Percentiles rank a stretch among this genome's conserved stretches.
Conservation (phyloP, 306 rosid genomes). For the Sicyos edulis region DNA sequence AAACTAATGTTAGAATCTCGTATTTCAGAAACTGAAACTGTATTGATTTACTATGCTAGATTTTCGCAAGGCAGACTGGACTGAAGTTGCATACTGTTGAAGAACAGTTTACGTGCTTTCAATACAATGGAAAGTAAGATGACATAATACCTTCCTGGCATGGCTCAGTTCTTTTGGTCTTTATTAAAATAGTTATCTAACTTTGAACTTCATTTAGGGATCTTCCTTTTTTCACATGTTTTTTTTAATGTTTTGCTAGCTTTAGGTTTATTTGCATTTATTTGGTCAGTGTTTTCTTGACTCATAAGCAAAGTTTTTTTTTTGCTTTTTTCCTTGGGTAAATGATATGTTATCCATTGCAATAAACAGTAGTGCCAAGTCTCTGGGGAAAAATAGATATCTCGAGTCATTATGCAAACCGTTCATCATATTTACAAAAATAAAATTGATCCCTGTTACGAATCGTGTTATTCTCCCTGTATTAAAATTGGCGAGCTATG, state of each 20-base stretch:
- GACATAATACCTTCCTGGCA: conserved; percentile 3
- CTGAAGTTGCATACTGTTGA: conserved; percentile 44
- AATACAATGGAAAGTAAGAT: conserved; percentile 40
- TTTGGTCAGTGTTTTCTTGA: neutral
- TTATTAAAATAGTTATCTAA: neutral
- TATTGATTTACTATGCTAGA: conserved; percentile 27
- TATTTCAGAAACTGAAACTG: conserved; percentile 24
- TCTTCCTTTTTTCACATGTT: neutral
- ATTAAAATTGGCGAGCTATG: neutral
- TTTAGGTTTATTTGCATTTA: neutral
- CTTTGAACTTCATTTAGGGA: neutral
- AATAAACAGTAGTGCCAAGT: neutral
- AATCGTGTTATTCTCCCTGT: neutral
- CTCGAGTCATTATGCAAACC: neutral
- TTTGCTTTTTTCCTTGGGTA: neutral
- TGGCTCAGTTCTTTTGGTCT: neutral
- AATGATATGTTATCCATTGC: neutral
- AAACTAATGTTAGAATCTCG: conserved; percentile 19
- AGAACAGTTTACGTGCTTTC: conserved; percentile 55
- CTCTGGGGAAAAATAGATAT: neutral
- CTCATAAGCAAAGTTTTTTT: neutral
- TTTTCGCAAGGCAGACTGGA: conserved; percentile 39
- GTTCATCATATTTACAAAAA: neutral
- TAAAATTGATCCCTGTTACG: neutral
- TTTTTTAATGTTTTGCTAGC: neutral